Conservation (phyloP, 768 basidiomycete species). For the Hygrophoropsis aurantiaca region DNA sequence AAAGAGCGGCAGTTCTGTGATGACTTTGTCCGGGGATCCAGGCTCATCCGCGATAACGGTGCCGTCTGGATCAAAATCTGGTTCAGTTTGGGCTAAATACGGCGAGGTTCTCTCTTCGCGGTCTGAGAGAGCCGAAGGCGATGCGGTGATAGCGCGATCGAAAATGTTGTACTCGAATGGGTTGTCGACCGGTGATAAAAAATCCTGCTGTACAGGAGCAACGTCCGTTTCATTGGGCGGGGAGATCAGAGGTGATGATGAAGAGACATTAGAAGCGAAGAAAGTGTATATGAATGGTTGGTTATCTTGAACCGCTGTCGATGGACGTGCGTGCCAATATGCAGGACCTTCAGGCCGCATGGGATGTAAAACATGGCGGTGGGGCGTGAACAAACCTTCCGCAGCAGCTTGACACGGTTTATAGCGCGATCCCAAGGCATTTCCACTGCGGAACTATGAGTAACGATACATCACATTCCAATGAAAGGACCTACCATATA, state of each 20-base stretch:
- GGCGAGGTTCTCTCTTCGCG: conserved; percentile 21
- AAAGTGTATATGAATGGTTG: conserved; percentile 42
- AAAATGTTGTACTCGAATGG: conserved; percentile 39
- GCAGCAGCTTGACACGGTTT: conserved; percentile 59
- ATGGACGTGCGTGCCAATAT: conserved; percentile 37
- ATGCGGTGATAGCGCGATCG: conserved; percentile 37
- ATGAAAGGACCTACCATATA: conserved; percentile 41
- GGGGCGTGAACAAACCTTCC: conserved; percentile 38
- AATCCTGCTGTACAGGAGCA: conserved; percentile 15
- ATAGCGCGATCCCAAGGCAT: conserved; percentile 62
- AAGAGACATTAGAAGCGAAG: conserved; percentile 45
- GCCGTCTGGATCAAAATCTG: conserved; percentile 44
- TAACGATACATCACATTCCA: conserved; percentile 10
- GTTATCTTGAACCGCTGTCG: conserved; percentile 11
- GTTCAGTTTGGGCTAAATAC: conserved; percentile 15
- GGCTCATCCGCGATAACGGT: conserved; percentile 35
- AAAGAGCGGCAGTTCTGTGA: conserved; percentile 38
- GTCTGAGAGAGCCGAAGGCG: conserved; percentile 37
- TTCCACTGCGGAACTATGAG: conserved; percentile 46
- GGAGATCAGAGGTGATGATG: conserved; percentile 11
- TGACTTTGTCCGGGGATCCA: conserved; percentile 44
- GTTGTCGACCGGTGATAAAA: conserved; percentile 17
- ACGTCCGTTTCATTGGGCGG: neutral
- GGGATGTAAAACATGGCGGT: conserved; percentile 12
- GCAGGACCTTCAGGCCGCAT: conserved; percentile 41